These are phyloP conservation scores for Phytophthora tubulina DNA, from an alignment of 352 stramenopile species.

Conservation along the genomic window DNA sequence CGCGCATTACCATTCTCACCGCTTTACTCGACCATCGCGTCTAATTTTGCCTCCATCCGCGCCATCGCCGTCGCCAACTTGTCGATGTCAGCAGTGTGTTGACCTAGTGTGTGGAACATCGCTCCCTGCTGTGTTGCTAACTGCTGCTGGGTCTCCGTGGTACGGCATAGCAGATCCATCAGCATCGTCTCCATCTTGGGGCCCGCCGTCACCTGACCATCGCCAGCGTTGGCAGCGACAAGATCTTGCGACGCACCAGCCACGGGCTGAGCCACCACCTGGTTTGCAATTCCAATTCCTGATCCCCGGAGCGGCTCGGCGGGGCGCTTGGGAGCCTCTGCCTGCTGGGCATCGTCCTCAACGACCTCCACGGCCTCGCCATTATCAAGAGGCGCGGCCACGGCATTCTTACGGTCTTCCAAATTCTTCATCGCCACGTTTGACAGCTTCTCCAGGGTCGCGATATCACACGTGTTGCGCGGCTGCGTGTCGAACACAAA, in stretches of 20 bases:
- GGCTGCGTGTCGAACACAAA: slow-evolving; percentile 91
- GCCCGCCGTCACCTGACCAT: slow-evolving; percentile 84
- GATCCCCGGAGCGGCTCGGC: slow-evolving; percentile 63
- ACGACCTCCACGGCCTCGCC: slow-evolving; percentile 51
- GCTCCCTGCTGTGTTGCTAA: slow-evolving; percentile 91
- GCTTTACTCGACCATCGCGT: slow-evolving; percentile 80
- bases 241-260: slow-evolving; percentile 77
- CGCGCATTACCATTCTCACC: slow-evolving; percentile 35
- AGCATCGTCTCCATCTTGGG: slow-evolving; percentile 93
- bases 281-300: slow-evolving; percentile 82
- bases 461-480: slow-evolving; percentile 86
- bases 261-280: slow-evolving; percentile 71
- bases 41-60: slow-evolving; percentile 92
- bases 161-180: slow-evolving; percentile 90
- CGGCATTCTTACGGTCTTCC: slow-evolving; percentile 90
- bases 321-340: slow-evolving; percentile 42
- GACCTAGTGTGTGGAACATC: slow-evolving; percentile 92
- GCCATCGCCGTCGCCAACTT: slow-evolving; percentile 87
- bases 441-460: slow-evolving; percentile 88
- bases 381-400: slow-evolving; percentile 71
- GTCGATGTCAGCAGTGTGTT: slow-evolving; percentile 91
- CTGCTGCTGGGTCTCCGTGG: slow-evolving; percentile 91
- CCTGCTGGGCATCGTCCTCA: slow-evolving; percentile 33
- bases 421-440: slow-evolving; percentile 93
- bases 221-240: slow-evolving; percentile 81